Conservation (phyloP, 352 stramenopile genomes). For the Pythium apleroticum region DNA sequence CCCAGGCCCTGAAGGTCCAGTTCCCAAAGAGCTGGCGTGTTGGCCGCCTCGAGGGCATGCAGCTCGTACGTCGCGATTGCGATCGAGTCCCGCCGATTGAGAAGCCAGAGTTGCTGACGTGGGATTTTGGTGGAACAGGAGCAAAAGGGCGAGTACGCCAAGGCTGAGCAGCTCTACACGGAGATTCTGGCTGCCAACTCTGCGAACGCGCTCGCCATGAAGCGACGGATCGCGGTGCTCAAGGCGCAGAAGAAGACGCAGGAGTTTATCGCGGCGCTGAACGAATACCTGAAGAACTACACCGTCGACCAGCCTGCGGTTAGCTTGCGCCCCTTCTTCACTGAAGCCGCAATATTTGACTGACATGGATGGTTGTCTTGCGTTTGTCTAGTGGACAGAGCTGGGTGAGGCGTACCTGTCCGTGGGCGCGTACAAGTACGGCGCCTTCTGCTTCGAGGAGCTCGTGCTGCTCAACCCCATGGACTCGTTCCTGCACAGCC, state of each 20-base stretch:
- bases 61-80: conserved; percentile 17
- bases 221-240: conserved; percentile 39
- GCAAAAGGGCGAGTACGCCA: conserved; percentile 37
- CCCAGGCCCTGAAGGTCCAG: conserved; percentile 32
- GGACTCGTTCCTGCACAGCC: conserved; percentile 39
- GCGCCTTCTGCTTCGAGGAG: conserved; percentile 51
- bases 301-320: conserved; percentile 35
- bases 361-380: background rate
- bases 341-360: background rate
- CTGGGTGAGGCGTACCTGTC: conserved; percentile 37
- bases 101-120: background rate
- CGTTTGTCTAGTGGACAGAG: conserved; percentile 34
- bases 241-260: conserved; percentile 43
- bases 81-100: background rate
- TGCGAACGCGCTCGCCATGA: conserved; percentile 40
- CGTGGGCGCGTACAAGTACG: conserved; percentile 34
- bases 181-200: conserved; percentile 40
- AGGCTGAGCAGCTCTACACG: conserved; percentile 40
- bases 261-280: conserved; percentile 37
- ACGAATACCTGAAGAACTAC: conserved; percentile 36
- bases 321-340: background rate
- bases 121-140: conserved; percentile 18
- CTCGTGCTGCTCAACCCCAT: conserved; percentile 43
- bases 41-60: conserved; percentile 38
- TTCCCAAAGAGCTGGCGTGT: conserved; percentile 42